phyloP scores from a whole-genome alignment of 352 stramenopile species.

The Pythium aristosporum region DNA sequence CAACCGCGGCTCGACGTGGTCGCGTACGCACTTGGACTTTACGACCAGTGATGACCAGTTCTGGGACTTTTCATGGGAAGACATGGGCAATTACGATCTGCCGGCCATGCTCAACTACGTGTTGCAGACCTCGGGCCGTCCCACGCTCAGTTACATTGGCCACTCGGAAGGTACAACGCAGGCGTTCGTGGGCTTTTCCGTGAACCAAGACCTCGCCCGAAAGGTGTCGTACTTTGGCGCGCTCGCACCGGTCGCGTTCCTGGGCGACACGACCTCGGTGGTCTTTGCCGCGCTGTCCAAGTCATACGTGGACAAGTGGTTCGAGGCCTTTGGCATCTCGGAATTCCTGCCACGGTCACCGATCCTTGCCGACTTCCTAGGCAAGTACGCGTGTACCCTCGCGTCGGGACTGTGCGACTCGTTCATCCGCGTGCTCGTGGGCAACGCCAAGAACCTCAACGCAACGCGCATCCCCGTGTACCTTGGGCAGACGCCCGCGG shows the following conservation, averaged over 20 bases:
- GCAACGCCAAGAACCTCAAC: constrained; percentile 39
- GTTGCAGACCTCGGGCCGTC: no score
- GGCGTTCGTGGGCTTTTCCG: constrained; percentile 55
- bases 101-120: constrained; percentile 36
- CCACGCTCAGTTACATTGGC: constrained; percentile 52
- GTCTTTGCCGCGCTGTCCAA: constrained; percentile 45
- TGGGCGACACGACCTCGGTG: constrained; percentile 40
- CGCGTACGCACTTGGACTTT: constrained; percentile 46
- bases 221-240: constrained; percentile 63
- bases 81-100: constrained; percentile 55
- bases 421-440: constrained; percentile 41
- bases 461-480: constrained; percentile 56
- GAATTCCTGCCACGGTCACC: constrained; percentile 46
- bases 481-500: constrained; percentile 54
- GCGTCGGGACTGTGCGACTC: constrained; percentile 34
- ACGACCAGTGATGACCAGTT: constrained; percentile 36
- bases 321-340: constrained; percentile 38
- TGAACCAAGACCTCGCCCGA: constrained; percentile 55
- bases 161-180: constrained; percentile 69
- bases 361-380: constrained; percentile 48
- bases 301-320: constrained; percentile 48
- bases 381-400: constrained; percentile 43
- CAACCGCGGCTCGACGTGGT: constrained; percentile 63
- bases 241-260: constrained; percentile 47
- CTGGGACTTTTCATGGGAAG: constrained; percentile 59